Percentiles rank a stretch among this genome's conserved stretches.
Conservation (phyloP, 805 yeast species). For the Hanseniaspora guilliermondii region DNA sequence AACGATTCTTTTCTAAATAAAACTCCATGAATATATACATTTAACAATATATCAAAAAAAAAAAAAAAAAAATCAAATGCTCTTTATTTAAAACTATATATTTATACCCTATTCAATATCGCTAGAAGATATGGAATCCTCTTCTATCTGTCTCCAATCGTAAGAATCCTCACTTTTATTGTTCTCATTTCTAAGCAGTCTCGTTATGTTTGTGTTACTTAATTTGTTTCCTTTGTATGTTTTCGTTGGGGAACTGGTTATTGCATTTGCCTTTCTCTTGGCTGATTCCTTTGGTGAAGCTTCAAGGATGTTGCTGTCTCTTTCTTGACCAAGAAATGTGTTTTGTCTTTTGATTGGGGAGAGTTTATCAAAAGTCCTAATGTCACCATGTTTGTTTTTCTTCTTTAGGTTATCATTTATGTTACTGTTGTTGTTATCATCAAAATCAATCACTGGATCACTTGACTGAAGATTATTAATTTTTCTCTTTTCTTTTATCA, state of each 20-base stretch:
- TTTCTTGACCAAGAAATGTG: neutral
- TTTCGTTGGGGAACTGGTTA: constrained; percentile 8
- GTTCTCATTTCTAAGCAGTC: neutral
- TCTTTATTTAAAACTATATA: no score
- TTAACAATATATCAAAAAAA: no score
- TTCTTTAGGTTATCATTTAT: neutral
- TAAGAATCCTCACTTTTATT: neutral
- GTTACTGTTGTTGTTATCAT: constrained; percentile 1
- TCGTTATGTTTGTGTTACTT: neutral
- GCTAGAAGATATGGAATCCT: constrained; percentile 2
- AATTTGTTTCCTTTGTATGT: neutral
- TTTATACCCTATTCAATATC: neutral
- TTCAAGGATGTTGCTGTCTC: neutral
- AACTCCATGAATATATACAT: no score
- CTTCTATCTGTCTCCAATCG: constrained; percentile 10
- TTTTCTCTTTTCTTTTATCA: constrained; percentile 10
- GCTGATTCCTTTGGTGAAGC: neutral
- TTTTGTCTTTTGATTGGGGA: constrained; percentile 10
- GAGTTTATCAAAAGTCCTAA: constrained; percentile 1
- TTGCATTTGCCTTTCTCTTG: constrained; percentile 2
- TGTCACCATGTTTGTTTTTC: neutral
- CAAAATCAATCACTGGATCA: neutral
- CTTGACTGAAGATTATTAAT: constrained; percentile 10
- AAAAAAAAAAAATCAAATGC: neutral
- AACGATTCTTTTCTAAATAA: no score